Evolutionary conservation across 1,139 yeast genomes (phyloP).

Genomic region (Saccharomycopsis crataegensis): DNA sequence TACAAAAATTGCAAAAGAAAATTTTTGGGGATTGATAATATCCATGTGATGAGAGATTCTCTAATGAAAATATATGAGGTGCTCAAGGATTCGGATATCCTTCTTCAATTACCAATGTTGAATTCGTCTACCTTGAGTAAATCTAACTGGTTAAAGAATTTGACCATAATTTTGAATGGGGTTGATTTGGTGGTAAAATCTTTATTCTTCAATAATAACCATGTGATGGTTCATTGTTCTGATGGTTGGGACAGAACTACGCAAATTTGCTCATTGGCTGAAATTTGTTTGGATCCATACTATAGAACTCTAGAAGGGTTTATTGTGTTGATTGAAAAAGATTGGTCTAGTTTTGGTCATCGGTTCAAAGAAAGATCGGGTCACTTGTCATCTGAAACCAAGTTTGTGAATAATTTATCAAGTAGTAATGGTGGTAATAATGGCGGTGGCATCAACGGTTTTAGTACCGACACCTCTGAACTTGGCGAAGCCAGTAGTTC

Average conservation of each 20-base stretch:
- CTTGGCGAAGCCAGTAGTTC: neutral
- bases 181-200: constrained; percentile 75
- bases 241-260: constrained; percentile 99
- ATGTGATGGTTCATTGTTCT: constrained; percentile 84
- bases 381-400: constrained; percentile 45
- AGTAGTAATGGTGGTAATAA: neutral
- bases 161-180: constrained; percentile 62
- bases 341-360: constrained; percentile 94
- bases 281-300: constrained; percentile 84
- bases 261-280: constrained; percentile 77
- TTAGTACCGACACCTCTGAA: neutral
- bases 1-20: constrained; percentile 61
- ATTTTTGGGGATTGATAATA: constrained; percentile 87
- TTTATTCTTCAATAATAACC: constrained; percentile 73
- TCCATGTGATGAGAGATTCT: constrained; percentile 91
- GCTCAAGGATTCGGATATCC: constrained; percentile 59
- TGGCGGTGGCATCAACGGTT: constrained; percentile 4
- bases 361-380: constrained; percentile 81
- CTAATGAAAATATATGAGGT: constrained; percentile 54
- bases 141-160: constrained; percentile 75
- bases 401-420: constrained; percentile 25
- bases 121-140: constrained; percentile 41
- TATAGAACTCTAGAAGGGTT: constrained; percentile 85
- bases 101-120: constrained; percentile 33
- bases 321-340: constrained; percentile 79